These are phyloP conservation scores for Aspergillus mulundensis DNA, from an alignment of 495 filamentous ascomycete genomes.

Conservation along the genomic window DNA sequence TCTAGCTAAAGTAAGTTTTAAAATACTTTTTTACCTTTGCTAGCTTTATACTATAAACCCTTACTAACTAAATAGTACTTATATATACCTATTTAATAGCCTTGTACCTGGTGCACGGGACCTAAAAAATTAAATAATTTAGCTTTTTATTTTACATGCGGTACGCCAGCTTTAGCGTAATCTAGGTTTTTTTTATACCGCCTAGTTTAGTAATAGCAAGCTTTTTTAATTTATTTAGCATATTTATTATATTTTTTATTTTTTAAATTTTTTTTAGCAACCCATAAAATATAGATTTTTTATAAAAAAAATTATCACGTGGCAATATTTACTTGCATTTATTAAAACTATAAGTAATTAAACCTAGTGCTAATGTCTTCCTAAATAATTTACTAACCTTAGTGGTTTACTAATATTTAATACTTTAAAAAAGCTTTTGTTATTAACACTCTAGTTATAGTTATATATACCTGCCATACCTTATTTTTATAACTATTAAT, in stretches of 20 bases:
- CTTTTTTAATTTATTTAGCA: constrained; percentile 9
- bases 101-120: constrained; percentile 3
- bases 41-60: neutral
- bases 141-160: constrained; percentile 24
- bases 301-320: neutral
- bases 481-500: neutral
- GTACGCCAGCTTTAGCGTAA: constrained; percentile 34
- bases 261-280: neutral
- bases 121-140: constrained; percentile 8
- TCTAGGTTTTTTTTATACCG: constrained; percentile 41
- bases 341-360: neutral
- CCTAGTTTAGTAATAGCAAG: constrained; percentile 33
- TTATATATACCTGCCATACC: constrained; percentile 27
- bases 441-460: constrained; percentile 23
- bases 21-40: neutral
- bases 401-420: neutral
- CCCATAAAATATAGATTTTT: neutral
- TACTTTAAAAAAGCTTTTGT: constrained; percentile 20
- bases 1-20: neutral
- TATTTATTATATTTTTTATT: neutral
- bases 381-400: neutral
- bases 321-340: neutral
- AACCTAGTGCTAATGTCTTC: neutral
- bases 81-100: neutral
- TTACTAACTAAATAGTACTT: neutral